Conservation (phyloP, 2,329 filamentous ascomycete genomes). For the Aspergillus neoniger region DNA sequence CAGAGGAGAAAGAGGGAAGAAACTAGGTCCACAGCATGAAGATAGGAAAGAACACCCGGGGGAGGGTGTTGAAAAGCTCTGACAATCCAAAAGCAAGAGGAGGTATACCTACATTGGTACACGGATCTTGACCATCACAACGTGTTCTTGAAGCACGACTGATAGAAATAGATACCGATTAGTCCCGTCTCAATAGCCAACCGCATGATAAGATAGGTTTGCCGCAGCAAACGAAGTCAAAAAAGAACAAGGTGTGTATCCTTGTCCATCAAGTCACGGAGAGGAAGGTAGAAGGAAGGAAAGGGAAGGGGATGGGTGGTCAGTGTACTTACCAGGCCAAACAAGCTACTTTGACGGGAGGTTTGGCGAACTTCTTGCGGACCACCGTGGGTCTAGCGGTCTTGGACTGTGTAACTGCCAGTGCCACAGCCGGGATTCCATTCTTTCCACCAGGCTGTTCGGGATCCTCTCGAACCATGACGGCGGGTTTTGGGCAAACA, state of each 20-base stretch:
- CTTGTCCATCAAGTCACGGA: neutral
- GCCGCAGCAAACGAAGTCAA: slow-evolving; percentile 12
- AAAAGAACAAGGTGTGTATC: neutral
- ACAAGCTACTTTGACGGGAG: slow-evolving; percentile 49
- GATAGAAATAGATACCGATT: slow-evolving; percentile 12
- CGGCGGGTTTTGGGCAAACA: slow-evolving; percentile 5
- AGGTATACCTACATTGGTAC: slow-evolving; percentile 42
- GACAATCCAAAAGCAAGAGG: neutral
- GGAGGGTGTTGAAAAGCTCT: neutral
- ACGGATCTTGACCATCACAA: slow-evolving; percentile 48
- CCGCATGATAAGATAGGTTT: neutral
- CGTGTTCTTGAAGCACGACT: slow-evolving; percentile 47
- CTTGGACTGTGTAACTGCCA: slow-evolving; percentile 27
- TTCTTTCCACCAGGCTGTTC: slow-evolving; percentile 17
- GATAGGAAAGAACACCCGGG: neutral
- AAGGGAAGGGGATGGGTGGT: neutral
- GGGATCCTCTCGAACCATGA: slow-evolving; percentile 28
- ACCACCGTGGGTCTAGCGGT: slow-evolving; percentile 32
- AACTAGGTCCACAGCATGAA: too few relatives aligned
- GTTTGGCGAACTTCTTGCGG: slow-evolving; percentile 49
- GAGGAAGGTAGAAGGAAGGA: neutral
- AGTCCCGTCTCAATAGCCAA: neutral
- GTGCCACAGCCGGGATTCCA: slow-evolving; percentile 17
- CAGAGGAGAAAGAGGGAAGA: neutral
- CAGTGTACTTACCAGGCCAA: slow-evolving; percentile 40